Percentiles rank a stretch among this genome's conserved stretches.
phyloP scores from a whole-genome alignment of 1,284 basidiomycete species.

The Ceratobasidium sp. region DNA sequence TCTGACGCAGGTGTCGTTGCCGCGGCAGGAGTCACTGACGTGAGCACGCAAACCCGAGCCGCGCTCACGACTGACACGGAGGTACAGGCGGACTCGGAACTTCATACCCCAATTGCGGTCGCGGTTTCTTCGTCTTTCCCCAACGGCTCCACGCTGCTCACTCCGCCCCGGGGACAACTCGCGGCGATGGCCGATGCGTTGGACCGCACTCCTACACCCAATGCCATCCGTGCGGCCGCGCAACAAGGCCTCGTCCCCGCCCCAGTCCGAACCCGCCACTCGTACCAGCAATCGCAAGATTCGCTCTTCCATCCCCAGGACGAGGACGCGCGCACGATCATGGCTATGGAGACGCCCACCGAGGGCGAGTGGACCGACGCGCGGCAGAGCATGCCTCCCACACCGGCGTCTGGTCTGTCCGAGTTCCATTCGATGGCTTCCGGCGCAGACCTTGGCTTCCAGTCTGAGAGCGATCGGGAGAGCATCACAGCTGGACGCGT shows the following conservation, averaged over 20 bases:
- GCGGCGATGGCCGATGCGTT: neutral
- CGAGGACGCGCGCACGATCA: slow-evolving; percentile 61
- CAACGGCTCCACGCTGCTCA: slow-evolving; percentile 23
- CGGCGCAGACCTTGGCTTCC: slow-evolving; percentile 56
- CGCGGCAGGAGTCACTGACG: slow-evolving; percentile 6
- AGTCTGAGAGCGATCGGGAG: slow-evolving; percentile 66
- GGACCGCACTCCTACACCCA: slow-evolving; percentile 46
- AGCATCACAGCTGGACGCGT: slow-evolving; percentile 69
- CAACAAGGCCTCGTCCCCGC: slow-evolving; percentile 51
- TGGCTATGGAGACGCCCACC: slow-evolving; percentile 75
- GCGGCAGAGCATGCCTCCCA: slow-evolving; percentile 70
- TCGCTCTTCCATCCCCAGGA: slow-evolving; percentile 32
- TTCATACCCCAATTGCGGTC: slow-evolving; percentile 34
- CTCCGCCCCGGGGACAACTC: slow-evolving; percentile 26
- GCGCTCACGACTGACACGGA: slow-evolving; percentile 24
- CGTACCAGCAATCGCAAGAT: slow-evolving; percentile 43
- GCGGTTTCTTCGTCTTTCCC: neutral
- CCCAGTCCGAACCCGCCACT: slow-evolving; percentile 45
- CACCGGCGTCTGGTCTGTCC: slow-evolving; percentile 50
- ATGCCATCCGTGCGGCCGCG: slow-evolving; percentile 49
- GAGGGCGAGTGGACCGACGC: slow-evolving; percentile 87
- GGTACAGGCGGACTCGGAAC: slow-evolving; percentile 40
- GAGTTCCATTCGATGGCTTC: slow-evolving; percentile 57
- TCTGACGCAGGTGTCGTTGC: slow-evolving; percentile 60
- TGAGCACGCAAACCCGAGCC: slow-evolving; percentile 34